phyloP scores from a whole-genome alignment of 225 moss, liverwort and hornwort species.

The Marchantia paleacea region DNA sequence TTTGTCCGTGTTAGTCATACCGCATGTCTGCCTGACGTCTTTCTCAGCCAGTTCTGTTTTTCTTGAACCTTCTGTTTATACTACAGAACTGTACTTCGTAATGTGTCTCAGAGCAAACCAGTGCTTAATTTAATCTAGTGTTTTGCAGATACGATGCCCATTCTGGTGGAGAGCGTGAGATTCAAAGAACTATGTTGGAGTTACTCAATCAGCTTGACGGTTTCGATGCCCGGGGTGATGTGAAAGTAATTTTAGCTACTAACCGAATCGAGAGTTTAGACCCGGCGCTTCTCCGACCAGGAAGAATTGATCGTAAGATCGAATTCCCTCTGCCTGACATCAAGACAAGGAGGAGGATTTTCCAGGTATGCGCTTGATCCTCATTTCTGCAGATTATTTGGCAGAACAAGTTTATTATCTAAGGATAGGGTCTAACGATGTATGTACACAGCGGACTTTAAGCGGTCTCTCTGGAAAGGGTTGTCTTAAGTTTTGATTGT shows the following conservation, averaged over 20 bases:
- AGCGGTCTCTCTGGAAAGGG: too few species aligned
- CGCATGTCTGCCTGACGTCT: too few species aligned
- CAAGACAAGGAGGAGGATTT: conserved; percentile 86
- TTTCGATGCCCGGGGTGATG: conserved; percentile 89
- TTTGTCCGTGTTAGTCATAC: too few species aligned
- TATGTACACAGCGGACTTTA: neutral
- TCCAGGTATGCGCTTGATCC: conserved; percentile 56
- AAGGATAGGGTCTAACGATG: neutral
- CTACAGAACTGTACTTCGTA: too few species aligned
- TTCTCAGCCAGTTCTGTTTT: too few species aligned
- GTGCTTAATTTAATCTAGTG: too few species aligned
- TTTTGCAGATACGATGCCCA: conserved; percentile 79
- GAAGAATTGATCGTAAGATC: conserved; percentile 98
- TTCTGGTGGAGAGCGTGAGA: conserved; percentile 96
- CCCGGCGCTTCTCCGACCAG: conserved; percentile 88
- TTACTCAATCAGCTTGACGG: conserved; percentile 98
- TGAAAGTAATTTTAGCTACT: conserved; percentile 98
- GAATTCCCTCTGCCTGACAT: conserved; percentile 95
- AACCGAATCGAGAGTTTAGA: conserved; percentile 96
- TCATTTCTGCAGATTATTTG: neutral
- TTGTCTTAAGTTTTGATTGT: neutral
- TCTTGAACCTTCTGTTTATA: too few species aligned
- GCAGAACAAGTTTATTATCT: neutral
- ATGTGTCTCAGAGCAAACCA: too few species aligned
- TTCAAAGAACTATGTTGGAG: conserved; percentile 99